These are phyloP conservation scores for Fusarium caatingaense DNA, from an alignment of 2,329 filamentous ascomycete species.

Conservation along the genomic window DNA sequence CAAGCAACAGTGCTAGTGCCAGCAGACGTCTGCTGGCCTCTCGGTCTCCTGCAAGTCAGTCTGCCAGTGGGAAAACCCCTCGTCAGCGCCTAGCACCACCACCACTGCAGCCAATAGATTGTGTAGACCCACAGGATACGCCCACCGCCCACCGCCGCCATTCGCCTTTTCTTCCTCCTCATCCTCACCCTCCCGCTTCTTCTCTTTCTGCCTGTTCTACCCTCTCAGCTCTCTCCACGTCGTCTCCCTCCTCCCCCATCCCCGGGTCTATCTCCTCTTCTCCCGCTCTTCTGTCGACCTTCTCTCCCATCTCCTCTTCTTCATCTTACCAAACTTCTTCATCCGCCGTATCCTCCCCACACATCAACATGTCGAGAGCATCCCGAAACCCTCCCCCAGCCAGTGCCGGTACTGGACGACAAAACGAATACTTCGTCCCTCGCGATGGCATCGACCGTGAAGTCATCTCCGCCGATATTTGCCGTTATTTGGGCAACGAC, in stretches of 20 bases:
- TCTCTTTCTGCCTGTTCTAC: slow-evolving; percentile 41
- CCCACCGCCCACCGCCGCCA: slow-evolving; percentile 43
- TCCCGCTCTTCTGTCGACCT: slow-evolving; percentile 37
- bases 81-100: slow-evolving; percentile 42
- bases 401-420: slow-evolving; percentile 58
- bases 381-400: slow-evolving; percentile 53
- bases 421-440: slow-evolving; percentile 84
- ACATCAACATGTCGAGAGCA: slow-evolving; percentile 55
- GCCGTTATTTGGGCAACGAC: slow-evolving; percentile 85
- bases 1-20: slow-evolving; percentile 26
- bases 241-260: slow-evolving; percentile 38
- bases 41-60: slow-evolving; percentile 39
- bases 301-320: slow-evolving; percentile 32
- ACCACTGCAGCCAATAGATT: slow-evolving; percentile 28
- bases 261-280: slow-evolving; percentile 33
- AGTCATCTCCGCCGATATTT: slow-evolving; percentile 86
- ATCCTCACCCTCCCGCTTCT: slow-evolving; percentile 43
- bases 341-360: slow-evolving; percentile 34
- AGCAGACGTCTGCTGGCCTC: slow-evolving; percentile 38
- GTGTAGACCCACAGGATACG: slow-evolving; percentile 37
- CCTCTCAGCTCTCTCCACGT: slow-evolving; percentile 36
- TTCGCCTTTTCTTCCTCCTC: slow-evolving; percentile 49
- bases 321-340: slow-evolving; percentile 38
- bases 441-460: slow-evolving; percentile 85
- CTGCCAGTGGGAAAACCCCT: slow-evolving; percentile 41